Percentiles rank a stretch among this genome's conserved stretches.
Evolutionary conservation across 805 yeast genomes (phyloP).

Genomic region (Yamadazyma ubonensis): DNA sequence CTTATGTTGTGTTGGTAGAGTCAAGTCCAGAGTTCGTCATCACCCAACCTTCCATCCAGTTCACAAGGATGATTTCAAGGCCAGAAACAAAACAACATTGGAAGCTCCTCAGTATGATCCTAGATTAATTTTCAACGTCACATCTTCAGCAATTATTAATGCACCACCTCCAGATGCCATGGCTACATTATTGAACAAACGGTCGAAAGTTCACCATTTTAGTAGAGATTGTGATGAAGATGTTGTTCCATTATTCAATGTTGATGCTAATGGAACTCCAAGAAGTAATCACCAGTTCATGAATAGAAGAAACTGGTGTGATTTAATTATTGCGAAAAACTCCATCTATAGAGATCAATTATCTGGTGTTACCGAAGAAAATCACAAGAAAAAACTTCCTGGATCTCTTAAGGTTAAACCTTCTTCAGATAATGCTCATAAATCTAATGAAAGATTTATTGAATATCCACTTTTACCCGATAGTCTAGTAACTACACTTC

Average conservation of each 20-base stretch:
- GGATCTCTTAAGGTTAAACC: slow-evolving; percentile 10
- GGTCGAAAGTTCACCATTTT: slow-evolving; percentile 69
- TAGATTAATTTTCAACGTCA: slow-evolving; percentile 74
- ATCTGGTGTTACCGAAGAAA: slow-evolving; percentile 7
- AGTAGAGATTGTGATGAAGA: slow-evolving; percentile 72
- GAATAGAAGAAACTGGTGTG: slow-evolving; percentile 73
- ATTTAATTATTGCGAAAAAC: slow-evolving; percentile 51
- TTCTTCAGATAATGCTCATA: neutral
- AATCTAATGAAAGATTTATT: slow-evolving; percentile 30
- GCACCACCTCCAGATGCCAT: slow-evolving; percentile 91
- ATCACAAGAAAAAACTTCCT: slow-evolving; percentile 10
- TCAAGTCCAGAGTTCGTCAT: slow-evolving; percentile 53
- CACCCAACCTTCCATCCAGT: slow-evolving; percentile 26
- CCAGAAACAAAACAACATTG: slow-evolving; percentile 39
- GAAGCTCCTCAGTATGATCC: slow-evolving; percentile 66
- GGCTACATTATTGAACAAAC: slow-evolving; percentile 67
- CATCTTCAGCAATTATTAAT: slow-evolving; percentile 87
- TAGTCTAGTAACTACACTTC: slow-evolving; percentile 66
- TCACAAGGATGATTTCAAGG: slow-evolving; percentile 22
- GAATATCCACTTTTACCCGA: slow-evolving; percentile 56
- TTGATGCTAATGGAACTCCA: slow-evolving; percentile 53
- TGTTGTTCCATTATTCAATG: slow-evolving; percentile 66
- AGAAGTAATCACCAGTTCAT: slow-evolving; percentile 53
- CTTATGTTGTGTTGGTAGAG: slow-evolving; percentile 77
- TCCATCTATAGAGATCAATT: slow-evolving; percentile 24